Percentiles rank a stretch among this genome's conserved stretches.
phyloP scores from a whole-genome alignment of 2,329 filamentous ascomycete genomes.

The Fusarium albosuccineum region DNA sequence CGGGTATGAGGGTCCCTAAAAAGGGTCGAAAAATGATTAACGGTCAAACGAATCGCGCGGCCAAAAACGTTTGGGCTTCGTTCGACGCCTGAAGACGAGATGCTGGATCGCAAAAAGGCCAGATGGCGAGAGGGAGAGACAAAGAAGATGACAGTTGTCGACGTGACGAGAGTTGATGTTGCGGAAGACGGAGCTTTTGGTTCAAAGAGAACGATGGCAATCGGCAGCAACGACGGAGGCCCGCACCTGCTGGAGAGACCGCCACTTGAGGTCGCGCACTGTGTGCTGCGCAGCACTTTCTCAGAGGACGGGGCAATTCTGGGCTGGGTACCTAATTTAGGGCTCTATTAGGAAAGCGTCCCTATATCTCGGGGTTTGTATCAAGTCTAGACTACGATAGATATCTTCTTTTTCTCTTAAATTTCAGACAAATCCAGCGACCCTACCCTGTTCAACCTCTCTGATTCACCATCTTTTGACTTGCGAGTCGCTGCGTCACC shows the following conservation, averaged over 20 bases:
- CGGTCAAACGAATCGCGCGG: slow-evolving; percentile 39
- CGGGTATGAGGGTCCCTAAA: slow-evolving; percentile 38
- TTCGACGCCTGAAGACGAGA: slow-evolving; percentile 27
- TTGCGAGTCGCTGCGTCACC: slow-evolving; percentile 11
- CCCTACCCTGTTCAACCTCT: neutral
- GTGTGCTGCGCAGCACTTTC: neutral
- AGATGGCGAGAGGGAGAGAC: slow-evolving; percentile 27
- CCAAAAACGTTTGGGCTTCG: slow-evolving; percentile 31
- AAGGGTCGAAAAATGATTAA: slow-evolving; percentile 22
- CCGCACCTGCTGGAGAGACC: slow-evolving; percentile 29
- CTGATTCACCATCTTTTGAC: slow-evolving; percentile 21
- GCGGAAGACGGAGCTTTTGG: slow-evolving; percentile 23
- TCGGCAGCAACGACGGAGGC: slow-evolving; percentile 11
- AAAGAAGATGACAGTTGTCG: slow-evolving; percentile 13
- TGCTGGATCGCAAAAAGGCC: slow-evolving; percentile 25
- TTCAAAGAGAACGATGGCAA: slow-evolving; percentile 16
- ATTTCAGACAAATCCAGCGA: neutral
- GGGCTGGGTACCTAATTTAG: neutral
- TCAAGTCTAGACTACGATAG: no score
- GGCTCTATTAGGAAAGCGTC: no score
- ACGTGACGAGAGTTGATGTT: slow-evolving; percentile 14
- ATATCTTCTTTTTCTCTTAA: neutral
- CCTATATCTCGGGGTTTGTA: no score
- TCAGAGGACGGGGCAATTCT: neutral
- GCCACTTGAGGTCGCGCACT: slow-evolving; percentile 36